Conservation (phyloP, 352 stramenopile genomes). For the Phytophthora kernoviae region DNA sequence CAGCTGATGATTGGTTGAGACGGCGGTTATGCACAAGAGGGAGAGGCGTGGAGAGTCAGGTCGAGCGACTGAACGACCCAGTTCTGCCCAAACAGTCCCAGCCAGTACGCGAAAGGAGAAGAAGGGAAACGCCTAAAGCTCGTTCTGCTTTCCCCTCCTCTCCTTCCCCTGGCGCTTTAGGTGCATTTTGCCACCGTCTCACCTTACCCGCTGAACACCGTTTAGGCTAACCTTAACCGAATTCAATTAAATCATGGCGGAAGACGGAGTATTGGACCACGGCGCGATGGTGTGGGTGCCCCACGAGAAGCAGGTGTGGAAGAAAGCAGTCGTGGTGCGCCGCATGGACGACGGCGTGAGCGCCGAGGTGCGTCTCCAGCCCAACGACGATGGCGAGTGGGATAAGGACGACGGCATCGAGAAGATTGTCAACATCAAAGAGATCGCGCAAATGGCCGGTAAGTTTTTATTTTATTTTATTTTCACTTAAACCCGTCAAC, state of each 20-base stretch:
- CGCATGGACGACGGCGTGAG: conserved; percentile 51
- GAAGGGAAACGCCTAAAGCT: background rate
- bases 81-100: background rate
- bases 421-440: conserved; percentile 61
- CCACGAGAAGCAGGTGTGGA: conserved; percentile 77
- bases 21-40: conserved; percentile 1
- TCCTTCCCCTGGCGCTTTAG: background rate
- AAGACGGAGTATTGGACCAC: conserved; percentile 60
- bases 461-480: background rate
- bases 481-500: background rate
- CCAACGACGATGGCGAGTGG: conserved; percentile 57
- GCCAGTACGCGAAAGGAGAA: conserved; percentile 18
- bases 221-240: too few relatives aligned
- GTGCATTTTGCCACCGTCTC: too few relatives aligned
- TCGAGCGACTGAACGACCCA: background rate
- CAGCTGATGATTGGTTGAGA: background rate
- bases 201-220: background rate
- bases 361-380: conserved; percentile 69
- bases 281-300: conserved; percentile 84
- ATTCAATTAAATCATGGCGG: conserved; percentile 40
- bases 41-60: conserved; percentile 36
- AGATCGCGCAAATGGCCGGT: conserved; percentile 69
- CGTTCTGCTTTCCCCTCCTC: background rate
- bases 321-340: conserved; percentile 70
- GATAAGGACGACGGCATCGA: conserved; percentile 65